Conservation (phyloP, 129 eudicot genomes). For the Silybum marianum region DNA sequence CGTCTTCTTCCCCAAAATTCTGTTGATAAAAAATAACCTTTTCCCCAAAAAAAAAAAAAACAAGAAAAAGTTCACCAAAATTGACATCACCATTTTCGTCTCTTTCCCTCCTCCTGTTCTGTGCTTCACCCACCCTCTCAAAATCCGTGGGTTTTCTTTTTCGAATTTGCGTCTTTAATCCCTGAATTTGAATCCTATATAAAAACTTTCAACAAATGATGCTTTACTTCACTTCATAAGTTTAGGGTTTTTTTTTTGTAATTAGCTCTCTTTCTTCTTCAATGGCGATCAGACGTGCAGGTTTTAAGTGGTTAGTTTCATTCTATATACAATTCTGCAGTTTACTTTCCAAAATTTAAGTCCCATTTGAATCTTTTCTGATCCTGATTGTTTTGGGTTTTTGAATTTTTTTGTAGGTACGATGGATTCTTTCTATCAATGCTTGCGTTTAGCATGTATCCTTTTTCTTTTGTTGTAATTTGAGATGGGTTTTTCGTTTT, state of each 20-base stretch:
- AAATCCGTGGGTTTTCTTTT: slow-evolving; percentile 22
- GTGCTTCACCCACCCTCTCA: slow-evolving; percentile 31
- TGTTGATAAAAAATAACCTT: slow-evolving; percentile 3
- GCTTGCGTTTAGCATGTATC: slow-evolving; percentile 98
- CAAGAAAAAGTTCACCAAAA: background rate
- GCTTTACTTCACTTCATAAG: slow-evolving; percentile 16
- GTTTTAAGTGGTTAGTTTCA: slow-evolving; percentile 65
- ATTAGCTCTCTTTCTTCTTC: slow-evolving; percentile 21
- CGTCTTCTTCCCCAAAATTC: slow-evolving; percentile 1
- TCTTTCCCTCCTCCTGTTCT: slow-evolving; percentile 17
- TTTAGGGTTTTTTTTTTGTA: slow-evolving; percentile 40
- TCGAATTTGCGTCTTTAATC: slow-evolving; percentile 7
- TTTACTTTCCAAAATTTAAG: background rate
- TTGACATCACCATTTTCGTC: slow-evolving; percentile 34
- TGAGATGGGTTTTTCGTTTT: background rate
- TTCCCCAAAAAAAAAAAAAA: background rate
- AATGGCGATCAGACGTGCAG: slow-evolving; percentile 68
- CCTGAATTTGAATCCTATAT: slow-evolving; percentile 15
- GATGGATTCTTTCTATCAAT: slow-evolving; percentile 96
- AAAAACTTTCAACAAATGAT: slow-evolving; percentile 15
- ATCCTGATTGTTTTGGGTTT: background rate
- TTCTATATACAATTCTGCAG: background rate
- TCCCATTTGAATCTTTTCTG: background rate
- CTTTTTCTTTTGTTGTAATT: slow-evolving; percentile 41
- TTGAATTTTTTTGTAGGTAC: slow-evolving; percentile 62